phyloP scores from a whole-genome alignment of 345 rosid genomes.

The Gossypium rotundifolium region DNA sequence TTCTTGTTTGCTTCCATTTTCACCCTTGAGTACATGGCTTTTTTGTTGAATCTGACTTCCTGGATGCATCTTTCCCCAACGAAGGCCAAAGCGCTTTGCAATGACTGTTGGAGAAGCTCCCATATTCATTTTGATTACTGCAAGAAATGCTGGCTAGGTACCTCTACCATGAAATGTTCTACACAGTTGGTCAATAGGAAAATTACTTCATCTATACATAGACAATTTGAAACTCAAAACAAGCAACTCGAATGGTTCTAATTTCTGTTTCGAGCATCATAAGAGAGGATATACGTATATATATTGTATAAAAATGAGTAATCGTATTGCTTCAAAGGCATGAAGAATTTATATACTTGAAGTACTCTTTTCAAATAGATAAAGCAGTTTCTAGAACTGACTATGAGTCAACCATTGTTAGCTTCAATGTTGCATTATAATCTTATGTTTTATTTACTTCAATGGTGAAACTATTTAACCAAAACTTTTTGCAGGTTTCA shows the following conservation, averaged over 20 bases:
- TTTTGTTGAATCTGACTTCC: slow-evolving; percentile 53
- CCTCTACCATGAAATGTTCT: slow-evolving; percentile 15
- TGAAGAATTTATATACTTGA: neutral
- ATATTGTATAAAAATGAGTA: neutral
- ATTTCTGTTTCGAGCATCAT: neutral
- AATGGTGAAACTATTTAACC: neutral
- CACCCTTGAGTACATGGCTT: slow-evolving; percentile 63
- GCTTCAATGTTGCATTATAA: slow-evolving; percentile 1
- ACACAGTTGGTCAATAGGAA: neutral
- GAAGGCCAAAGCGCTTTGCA: slow-evolving; percentile 50
- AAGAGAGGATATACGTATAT: neutral
- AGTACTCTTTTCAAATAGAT: neutral
- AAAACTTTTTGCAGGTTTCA: slow-evolving; percentile 49
- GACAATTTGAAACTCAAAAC: neutral
- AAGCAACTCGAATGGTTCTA: slow-evolving; percentile 1
- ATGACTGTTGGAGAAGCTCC: slow-evolving; percentile 78
- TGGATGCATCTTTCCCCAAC: slow-evolving; percentile 30
- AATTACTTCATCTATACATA: neutral
- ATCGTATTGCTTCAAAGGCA: neutral
- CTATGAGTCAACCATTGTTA: neutral
- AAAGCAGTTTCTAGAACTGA: neutral
- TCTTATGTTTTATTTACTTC: neutral
- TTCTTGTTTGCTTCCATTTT: slow-evolving; percentile 73
- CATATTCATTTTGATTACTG: slow-evolving; percentile 57
- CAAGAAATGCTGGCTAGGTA: slow-evolving; percentile 88